A percentile compares a stretch with the other conserved stretches of the same genome.
Evolutionary conservation across 1,284 basidiomycete genomes (phyloP).

Genomic region (Leccinum pachyderme): DNA sequence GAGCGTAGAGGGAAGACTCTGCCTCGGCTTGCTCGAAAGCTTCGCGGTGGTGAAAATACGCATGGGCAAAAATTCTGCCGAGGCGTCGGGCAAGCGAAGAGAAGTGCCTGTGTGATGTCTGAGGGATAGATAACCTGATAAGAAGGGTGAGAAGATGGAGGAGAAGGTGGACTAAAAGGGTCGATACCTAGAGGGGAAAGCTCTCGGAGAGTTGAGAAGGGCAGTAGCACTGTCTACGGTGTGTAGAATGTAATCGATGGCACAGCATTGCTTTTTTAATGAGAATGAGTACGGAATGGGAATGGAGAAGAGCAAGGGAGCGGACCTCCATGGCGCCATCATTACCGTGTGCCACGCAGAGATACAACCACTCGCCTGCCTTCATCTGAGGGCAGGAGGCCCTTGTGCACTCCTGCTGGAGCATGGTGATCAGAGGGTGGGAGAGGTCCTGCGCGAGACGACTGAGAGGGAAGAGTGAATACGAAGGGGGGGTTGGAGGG

Average conservation of each 20-base stretch:
- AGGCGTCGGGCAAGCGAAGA: conserved; percentile 84
- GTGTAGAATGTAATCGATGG: conserved; percentile 96
- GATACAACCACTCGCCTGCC: conserved; percentile 93
- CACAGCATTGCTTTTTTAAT: conserved; percentile 78
- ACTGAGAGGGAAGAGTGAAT: conserved; percentile 40
- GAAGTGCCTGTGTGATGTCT: conserved; percentile 83
- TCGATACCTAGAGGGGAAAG: conserved; percentile 84
- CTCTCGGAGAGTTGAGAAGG: conserved; percentile 86
- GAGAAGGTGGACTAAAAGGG: conserved; percentile 5
- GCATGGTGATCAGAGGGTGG: conserved; percentile 82
- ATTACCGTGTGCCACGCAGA: conserved; percentile 90
- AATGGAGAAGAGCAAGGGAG: conserved; percentile 6
- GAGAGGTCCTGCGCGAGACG: conserved; percentile 92
- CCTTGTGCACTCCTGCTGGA: conserved; percentile 84
- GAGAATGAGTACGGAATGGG: conserved; percentile 9
- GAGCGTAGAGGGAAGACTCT: conserved; percentile 87
- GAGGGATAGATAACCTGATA: conserved; percentile 70
- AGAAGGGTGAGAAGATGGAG: conserved; percentile 23
- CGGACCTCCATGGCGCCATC: conserved; percentile 74
- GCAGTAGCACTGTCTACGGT: conserved; percentile 93
- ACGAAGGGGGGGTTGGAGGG: background rate
- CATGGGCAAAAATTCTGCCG: conserved; percentile 94
- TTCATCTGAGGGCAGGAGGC: conserved; percentile 94
- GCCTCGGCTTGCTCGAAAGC: conserved; percentile 88
- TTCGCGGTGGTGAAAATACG: conserved; percentile 92